Base-by-base conservation (phyloP, 2,329 filamentous ascomycete genomes). In the Pseudogymnoascus sp. region DNA sequence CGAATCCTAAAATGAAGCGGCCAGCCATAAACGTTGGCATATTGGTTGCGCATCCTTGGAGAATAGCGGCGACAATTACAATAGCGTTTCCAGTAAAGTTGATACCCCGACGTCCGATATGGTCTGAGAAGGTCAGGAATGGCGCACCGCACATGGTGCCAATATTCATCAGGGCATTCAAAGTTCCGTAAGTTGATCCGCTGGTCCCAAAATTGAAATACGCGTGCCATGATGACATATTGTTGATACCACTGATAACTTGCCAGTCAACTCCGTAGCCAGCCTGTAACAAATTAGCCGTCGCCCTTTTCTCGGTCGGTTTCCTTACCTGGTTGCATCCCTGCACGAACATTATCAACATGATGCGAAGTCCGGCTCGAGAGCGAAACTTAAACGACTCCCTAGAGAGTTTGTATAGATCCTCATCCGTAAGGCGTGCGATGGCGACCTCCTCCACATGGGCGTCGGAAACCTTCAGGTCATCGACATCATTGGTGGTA, bases 191-290 rank as follows among this genome's bases (percentile, higher is more conserved):
- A 4, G 63, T 76, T 14, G 72, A 67, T 8, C 79, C 78, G 8
- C 72, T 71, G 18, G 71, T 76, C 2, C 68, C 75, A 50, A 81
- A 79, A 8, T 73, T 73, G 60, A 80, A 79, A 65, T 77, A 81
- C 4, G 67, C 66, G 64, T 80, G 78, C 76, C 78, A 81, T 34
- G 72, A 66, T 5, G 72, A 63, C 50, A 75, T 73, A 8, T 77
- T 72, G 63, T 81, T 80, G 64, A 81, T 79, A 40, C 77, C 76
- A 40, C 74, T 70, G 40, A 81, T 81, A 28, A 81, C 78, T 25
- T 76, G 76, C 79, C 79, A 81, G 66, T 81, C 79, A 42, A 81
- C 75, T 65, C 79, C 79, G 65, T 76, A 80, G 7, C 77, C 78
- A 46, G 78, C 77, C 18, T 40, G 2, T 23, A 37, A 16, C n/a